Evolutionary conservation across 2,329 filamentous ascomycete genomes (phyloP).

Genomic region (Aspergillus awamori): DNA sequence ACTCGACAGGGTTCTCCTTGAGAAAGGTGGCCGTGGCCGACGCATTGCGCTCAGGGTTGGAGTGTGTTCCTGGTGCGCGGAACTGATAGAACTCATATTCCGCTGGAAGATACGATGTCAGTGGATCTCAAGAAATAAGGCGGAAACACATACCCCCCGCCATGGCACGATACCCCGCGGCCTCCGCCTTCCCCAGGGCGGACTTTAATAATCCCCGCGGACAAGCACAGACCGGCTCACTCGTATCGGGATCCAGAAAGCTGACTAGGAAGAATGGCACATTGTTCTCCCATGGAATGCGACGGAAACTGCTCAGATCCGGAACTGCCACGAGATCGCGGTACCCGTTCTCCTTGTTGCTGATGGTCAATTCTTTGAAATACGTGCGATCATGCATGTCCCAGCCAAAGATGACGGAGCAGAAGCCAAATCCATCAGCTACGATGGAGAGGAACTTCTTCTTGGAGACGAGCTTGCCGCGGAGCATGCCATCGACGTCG

Average conservation of each 20-base stretch:
- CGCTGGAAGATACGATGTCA: constrained; percentile 55
- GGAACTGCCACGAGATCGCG: constrained; percentile 80
- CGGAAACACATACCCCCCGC: constrained; percentile 70
- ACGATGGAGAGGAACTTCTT: constrained; percentile 87
- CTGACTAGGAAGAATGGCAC: constrained; percentile 82
- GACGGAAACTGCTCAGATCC: constrained; percentile 74
- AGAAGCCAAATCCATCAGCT: constrained; percentile 85
- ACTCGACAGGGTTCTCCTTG: constrained; percentile 68
- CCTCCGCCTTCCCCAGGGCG: constrained; percentile 67
- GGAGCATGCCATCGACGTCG: constrained; percentile 83
- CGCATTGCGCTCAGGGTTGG: constrained; percentile 59
- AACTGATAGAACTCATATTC: constrained; percentile 98
- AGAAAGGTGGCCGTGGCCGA: constrained; percentile 75
- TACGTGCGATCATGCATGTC: constrained; percentile 96
- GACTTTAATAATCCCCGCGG: constrained; percentile 74
- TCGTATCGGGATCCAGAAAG: constrained; percentile 80
- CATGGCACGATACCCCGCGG: constrained; percentile 77
- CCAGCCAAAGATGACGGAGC: constrained; percentile 93
- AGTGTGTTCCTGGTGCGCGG: constrained; percentile 60
- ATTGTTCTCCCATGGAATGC: constrained; percentile 89
- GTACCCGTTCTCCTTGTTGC: constrained; percentile 89
- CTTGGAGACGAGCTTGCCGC: constrained; percentile 89
- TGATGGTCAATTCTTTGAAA: constrained; percentile 79
- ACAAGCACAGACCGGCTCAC: constrained; percentile 72
- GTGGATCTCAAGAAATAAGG: not conserved